Evolutionary conservation across 805 yeast genomes (phyloP).

Genomic region (Zygoascus biomembranicola): DNA sequence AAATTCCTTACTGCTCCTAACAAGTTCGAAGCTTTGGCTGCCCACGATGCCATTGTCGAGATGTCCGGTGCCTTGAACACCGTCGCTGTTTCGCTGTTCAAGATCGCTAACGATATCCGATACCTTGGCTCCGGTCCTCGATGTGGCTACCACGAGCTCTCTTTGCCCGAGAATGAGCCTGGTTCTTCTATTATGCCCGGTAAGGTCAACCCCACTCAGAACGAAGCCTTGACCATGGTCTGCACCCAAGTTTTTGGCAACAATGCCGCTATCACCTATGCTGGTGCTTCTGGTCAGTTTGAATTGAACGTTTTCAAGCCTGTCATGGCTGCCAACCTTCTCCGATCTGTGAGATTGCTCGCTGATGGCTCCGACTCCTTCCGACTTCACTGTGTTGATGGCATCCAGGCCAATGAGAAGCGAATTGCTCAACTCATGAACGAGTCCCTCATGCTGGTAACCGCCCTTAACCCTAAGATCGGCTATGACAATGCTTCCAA

Average conservation of each 20-base stretch:
- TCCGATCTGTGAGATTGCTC: constrained; percentile 77
- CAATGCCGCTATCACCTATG: constrained; percentile 88
- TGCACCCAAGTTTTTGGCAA: constrained; percentile 97
- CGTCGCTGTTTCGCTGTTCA: constrained; percentile 84
- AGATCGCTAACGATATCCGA: constrained; percentile 96
- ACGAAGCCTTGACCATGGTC: constrained; percentile 98
- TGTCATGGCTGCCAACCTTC: constrained; percentile 82
- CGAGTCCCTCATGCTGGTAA: constrained; percentile 95
- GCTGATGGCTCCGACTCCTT: constrained; percentile 88
- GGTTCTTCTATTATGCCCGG: constrained; percentile 99
- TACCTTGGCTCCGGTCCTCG: constrained; percentile 99
- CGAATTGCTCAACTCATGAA: constrained; percentile 81
- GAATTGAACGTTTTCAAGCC: constrained; percentile 98
- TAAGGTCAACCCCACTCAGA: constrained; percentile 98
- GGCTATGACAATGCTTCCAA: constrained; percentile 97
- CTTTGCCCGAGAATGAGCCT: constrained; percentile 97
- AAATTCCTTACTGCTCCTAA: constrained; percentile 93
- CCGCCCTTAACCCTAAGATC: constrained; percentile 97
- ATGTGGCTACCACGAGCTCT: constrained; percentile 96
- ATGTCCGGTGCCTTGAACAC: constrained; percentile 97
- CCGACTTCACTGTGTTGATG: constrained; percentile 92
- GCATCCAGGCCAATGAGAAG: constrained; percentile 80
- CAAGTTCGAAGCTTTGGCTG: constrained; percentile 98
- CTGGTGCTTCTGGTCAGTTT: constrained; percentile 98
- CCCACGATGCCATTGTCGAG: constrained; percentile 97